Conservation (phyloP, 2,329 filamentous ascomycete genomes). For the Escovopsis sp. region DNA sequence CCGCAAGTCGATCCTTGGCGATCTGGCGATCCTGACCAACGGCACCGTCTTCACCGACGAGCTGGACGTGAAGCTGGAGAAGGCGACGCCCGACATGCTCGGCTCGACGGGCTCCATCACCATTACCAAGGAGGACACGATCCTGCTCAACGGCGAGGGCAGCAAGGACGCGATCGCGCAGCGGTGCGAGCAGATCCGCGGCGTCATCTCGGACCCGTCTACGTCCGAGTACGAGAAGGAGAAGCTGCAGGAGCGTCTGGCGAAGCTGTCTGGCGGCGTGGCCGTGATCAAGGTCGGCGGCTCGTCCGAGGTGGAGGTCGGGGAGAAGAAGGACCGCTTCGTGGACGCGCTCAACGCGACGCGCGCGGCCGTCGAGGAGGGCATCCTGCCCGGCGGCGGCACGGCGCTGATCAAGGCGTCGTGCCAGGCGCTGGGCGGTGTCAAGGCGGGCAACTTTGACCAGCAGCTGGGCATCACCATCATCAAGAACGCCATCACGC, state of each 20-base stretch:
- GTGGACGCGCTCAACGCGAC: conserved; percentile 97
- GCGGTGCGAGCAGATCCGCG: conserved; percentile 97
- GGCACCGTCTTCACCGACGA: conserved; percentile 96
- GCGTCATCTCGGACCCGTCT: conserved; percentile 81
- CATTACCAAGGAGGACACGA: conserved; percentile 99
- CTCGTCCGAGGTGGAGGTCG: conserved; percentile 93
- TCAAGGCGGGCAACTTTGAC: conserved; percentile 94
- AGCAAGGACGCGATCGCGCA: conserved; percentile 86
- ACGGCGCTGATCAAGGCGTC: conserved; percentile 96
- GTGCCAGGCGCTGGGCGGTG: conserved; percentile 63
- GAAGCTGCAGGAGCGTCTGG: conserved; percentile 99
- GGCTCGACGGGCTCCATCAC: conserved; percentile 96
- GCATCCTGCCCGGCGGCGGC: conserved; percentile 95
- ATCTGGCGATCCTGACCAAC: conserved; percentile 90
- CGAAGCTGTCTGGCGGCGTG: conserved; percentile 97
- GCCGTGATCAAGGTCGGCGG: conserved; percentile 99
- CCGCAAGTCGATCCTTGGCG: conserved; percentile 98
- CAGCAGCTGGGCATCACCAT: conserved; percentile 97
- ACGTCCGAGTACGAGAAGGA: conserved; percentile 99
- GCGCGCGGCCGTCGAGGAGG: conserved; percentile 94
- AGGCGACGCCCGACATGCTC: conserved; percentile 89
- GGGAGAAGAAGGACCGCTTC: conserved; percentile 99
- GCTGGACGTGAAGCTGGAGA: conserved; percentile 98
- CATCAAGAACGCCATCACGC: conserved; percentile 94
- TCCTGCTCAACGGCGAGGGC: conserved; percentile 92